Conservation (phyloP, 495 filamentous ascomycete genomes). For the Penicillium angulare region DNA sequence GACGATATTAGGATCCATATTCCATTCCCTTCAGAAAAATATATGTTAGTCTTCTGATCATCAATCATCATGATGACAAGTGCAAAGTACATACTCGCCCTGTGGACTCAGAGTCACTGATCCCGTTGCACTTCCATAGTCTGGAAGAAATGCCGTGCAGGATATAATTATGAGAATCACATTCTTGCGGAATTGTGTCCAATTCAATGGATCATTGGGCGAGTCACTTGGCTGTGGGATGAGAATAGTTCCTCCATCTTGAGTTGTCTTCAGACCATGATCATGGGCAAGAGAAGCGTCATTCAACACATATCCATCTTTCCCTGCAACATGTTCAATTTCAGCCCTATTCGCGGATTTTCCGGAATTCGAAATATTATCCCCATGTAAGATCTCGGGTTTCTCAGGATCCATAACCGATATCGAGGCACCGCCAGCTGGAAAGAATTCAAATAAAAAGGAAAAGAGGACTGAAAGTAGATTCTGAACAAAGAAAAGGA, state of each 20-base stretch:
- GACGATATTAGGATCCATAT: constrained; percentile 46
- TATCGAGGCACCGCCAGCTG: no score
- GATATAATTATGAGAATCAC: constrained; percentile 53
- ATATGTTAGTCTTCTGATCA: not conserved
- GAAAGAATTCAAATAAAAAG: no score
- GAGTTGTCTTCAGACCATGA: constrained; percentile 17
- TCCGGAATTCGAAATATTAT: not conserved
- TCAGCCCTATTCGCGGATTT: constrained; percentile 1
- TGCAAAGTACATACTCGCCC: constrained; percentile 28
- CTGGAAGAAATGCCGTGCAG: constrained; percentile 53
- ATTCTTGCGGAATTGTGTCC: constrained; percentile 52
- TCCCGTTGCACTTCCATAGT: constrained; percentile 56
- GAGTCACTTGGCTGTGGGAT: constrained; percentile 60
- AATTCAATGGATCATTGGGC: constrained; percentile 60
- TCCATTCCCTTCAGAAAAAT: constrained; percentile 35
- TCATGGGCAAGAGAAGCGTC: constrained; percentile 16
- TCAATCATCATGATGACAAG: not conserved
- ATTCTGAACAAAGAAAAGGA: no score
- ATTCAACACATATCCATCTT: constrained; percentile 24
- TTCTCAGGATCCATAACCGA: constrained; percentile 46
- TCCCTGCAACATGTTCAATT: constrained; percentile 21
- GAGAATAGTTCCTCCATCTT: constrained; percentile 43
- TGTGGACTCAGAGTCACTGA: constrained; percentile 55
- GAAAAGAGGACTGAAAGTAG: no score
- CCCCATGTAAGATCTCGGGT: not conserved